These are phyloP conservation scores for Geoglossum cookeanum DNA, from an alignment of 2,329 filamentous ascomycete species.

Conservation along the genomic window DNA sequence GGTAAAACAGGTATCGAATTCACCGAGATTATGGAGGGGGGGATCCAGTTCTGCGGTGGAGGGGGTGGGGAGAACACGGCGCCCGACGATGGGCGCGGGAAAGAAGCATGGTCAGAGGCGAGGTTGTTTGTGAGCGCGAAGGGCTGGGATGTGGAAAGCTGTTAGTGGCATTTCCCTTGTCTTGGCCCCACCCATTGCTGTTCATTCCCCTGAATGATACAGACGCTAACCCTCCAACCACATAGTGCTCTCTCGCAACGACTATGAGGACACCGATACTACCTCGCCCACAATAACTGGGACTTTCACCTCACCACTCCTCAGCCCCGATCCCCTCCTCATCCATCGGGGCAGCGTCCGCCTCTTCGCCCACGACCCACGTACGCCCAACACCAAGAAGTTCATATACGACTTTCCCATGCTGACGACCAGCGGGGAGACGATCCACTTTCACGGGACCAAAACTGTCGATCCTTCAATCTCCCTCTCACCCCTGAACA, in stretches of 20 bases:
- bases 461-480: constrained; percentile 43
- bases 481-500: constrained; percentile 33
- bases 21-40: constrained; percentile 45
- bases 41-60: constrained; percentile 27
- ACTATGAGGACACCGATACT: constrained; percentile 17
- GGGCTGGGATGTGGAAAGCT: constrained; percentile 31
- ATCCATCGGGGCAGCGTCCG: constrained; percentile 38
- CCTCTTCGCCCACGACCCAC: constrained; percentile 34
- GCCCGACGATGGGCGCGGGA: constrained; percentile 32
- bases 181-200: background rate
- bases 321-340: constrained; percentile 40
- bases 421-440: constrained; percentile 31
- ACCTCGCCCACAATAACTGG: constrained; percentile 34
- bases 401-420: constrained; percentile 44
- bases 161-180: constrained; percentile 11
- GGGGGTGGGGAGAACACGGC: constrained; percentile 33
- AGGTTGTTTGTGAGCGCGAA: constrained; percentile 40
- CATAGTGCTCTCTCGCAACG: constrained; percentile 24
- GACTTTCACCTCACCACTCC: constrained; percentile 35
- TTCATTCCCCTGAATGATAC: background rate
- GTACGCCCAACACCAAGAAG: constrained; percentile 37
- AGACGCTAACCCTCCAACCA: background rate
- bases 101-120: constrained; percentile 32
- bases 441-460: constrained; percentile 40
- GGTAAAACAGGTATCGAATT: constrained; percentile 35